Base-by-base conservation (phyloP, 768 basidiomycete species). In the Agrocybe pediades region DNA sequence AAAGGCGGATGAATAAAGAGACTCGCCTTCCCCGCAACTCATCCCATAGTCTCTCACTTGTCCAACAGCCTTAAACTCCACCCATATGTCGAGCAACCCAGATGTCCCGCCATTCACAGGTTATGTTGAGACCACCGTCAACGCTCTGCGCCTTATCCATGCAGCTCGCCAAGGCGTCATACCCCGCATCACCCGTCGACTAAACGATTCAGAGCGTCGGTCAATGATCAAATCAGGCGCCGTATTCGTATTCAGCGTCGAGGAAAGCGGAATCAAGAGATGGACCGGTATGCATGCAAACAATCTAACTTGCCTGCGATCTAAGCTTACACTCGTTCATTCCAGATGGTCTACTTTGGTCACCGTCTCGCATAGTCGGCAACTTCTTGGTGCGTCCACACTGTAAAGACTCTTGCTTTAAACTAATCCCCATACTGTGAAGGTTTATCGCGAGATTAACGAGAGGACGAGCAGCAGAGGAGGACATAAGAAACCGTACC, bases 231-330 rank as follows among this genome's bases (percentile, higher is more conserved):
- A 78, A 64, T 78, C 79, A 29, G 82, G 82, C 9, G 88, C 91
- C 44, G 84, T 93, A 15, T 95, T 92, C 66, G 86, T 95, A 46
- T 95, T 92, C 72, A 89, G 89, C 65, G 91, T 92, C 63, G 86
- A 90, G 62, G 90, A 92, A 66, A 90, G 89, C 65, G 88, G 88
- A 11, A 93, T 95, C 70, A 92, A 90, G 67, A 78, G 91, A 15
- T 92, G 91, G 88, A 95, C 92, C 27, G 92, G 86, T 71, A 57
- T 50, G 69, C 59, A 62, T 39, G 51, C 36, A 41, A 41, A 24
- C 23, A 11, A 44, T 26, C 45, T 57, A 41, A 26, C 46, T 39
- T 53, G 40, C 46, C 42, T 36, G 57, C 46, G 42, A 48, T 50
- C 53, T 46, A 25, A 59, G 58, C 56, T 54, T 60, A 55, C 59